Evolutionary conservation across 495 filamentous ascomycete genomes (phyloP), one percentile per base, ranked within the genome.

Genomic region (Viridothelium virens): DNA sequence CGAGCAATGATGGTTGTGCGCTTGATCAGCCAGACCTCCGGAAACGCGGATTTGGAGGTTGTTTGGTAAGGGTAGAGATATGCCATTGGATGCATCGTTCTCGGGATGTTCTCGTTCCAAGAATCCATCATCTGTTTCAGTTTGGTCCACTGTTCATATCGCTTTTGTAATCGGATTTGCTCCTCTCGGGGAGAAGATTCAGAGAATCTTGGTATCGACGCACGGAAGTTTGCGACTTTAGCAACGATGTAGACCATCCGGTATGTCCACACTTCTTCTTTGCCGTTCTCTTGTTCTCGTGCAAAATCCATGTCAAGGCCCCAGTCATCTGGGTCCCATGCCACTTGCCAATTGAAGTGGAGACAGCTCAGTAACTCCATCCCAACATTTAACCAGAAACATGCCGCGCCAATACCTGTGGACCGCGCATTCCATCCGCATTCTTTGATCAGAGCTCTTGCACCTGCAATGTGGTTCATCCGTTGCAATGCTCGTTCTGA

Each of bases 281-380:
- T 79, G 18, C 83, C 84, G 38, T 72, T 70, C 34, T 76, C 75
- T 34, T 77, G 83, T 47, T 77, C 77, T 34, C 77, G 77, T 16
- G 74, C 75, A 68, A 94, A 88, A 65, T 91, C 83, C 83, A 97
- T 87, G 70, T 97, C 89, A 47, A 97, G 76, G 2, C 89, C 89
- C 94, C 94, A 97, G 5, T 89, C 84, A 74, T 96, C 91, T 2
- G 93, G 92, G 53, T 96, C 85, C 92, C 92, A 97, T 1, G 91
- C 86, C 2, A 92, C 83, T 66, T 87, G 83, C 90, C 91, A 96
- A 75, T 91, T 91, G 75, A 91, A 90, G 66, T 89, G 86, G 31
- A 97, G 77, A 75, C 92, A 96, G 68, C 85, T 90, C 33, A 97
- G 81, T 12, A 97, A 78, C 73, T 98, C 94, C 85, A 96, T 89